These are phyloP conservation scores for Galerina marginata DNA, from an alignment of 768 basidiomycete species.

Conservation along the genomic window DNA sequence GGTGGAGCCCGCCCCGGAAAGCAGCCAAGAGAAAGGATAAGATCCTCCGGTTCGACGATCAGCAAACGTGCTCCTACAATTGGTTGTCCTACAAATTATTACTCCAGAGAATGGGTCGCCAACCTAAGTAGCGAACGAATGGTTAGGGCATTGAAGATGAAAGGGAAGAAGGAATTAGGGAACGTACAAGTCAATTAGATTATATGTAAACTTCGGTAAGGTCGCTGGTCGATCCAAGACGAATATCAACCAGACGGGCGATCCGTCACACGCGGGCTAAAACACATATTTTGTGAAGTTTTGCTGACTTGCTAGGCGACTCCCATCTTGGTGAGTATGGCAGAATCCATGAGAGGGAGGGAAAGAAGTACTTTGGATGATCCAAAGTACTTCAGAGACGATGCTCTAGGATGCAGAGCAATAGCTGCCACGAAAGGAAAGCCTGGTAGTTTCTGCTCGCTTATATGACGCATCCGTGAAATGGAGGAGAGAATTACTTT, in stretches of 20 bases:
- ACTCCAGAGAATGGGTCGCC: background rate
- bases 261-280: too few relatives aligned
- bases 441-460: too few relatives aligned
- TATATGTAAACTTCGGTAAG: background rate
- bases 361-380: background rate
- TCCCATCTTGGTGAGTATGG: background rate
- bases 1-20: slow-evolving; percentile 8
- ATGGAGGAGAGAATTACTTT: too few relatives aligned
- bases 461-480: too few relatives aligned
- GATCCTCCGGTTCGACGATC: background rate
- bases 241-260: too few relatives aligned
- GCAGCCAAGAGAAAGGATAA: background rate
- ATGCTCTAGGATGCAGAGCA: too few relatives aligned
- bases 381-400: background rate
- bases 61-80: slow-evolving; percentile 4
- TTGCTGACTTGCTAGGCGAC: too few relatives aligned
- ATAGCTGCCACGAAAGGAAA: too few relatives aligned
- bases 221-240: background rate
- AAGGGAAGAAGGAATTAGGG: background rate
- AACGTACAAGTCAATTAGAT: background rate
- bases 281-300: too few relatives aligned
- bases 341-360: background rate
- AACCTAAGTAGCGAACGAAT: background rate
- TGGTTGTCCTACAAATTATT: slow-evolving; percentile 5
- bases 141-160: background rate